Evolutionary conservation across 257 asterid species (phyloP).

Genomic region (Solanum neorickii): DNA sequence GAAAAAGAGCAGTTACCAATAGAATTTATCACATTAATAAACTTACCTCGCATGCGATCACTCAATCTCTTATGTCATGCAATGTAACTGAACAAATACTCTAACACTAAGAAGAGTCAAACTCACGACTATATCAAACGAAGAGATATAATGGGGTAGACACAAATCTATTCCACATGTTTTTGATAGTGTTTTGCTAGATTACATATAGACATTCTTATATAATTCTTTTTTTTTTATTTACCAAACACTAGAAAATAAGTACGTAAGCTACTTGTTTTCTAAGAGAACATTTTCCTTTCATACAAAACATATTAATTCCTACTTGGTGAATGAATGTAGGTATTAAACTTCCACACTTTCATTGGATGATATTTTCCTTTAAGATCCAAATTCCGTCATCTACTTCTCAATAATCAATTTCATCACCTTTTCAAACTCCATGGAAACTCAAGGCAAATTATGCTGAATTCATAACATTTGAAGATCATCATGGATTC

Average conservation of each 20-base stretch:
- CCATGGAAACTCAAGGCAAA: background rate
- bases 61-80: background rate
- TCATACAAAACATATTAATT: background rate
- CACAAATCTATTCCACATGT: background rate
- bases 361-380: background rate
- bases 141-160: background rate
- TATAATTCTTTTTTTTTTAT: background rate
- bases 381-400: background rate
- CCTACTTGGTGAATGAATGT: background rate
- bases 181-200: background rate
- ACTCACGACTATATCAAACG: background rate
- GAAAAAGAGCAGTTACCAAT: background rate
- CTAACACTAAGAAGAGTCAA: background rate
- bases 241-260: background rate
- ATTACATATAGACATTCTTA: background rate
- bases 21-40: background rate
- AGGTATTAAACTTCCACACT: background rate
- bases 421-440: background rate
- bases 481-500: background rate
- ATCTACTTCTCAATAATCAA: background rate
- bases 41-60: background rate
- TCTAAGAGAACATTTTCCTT: background rate
- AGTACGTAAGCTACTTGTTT: background rate
- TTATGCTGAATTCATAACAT: background rate
- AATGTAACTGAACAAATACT: background rate